Percentiles rank a stretch among this genome's conserved stretches.
phyloP scores from a whole-genome alignment of 2,329 filamentous ascomycete species.

The Paraphoma sp. region DNA sequence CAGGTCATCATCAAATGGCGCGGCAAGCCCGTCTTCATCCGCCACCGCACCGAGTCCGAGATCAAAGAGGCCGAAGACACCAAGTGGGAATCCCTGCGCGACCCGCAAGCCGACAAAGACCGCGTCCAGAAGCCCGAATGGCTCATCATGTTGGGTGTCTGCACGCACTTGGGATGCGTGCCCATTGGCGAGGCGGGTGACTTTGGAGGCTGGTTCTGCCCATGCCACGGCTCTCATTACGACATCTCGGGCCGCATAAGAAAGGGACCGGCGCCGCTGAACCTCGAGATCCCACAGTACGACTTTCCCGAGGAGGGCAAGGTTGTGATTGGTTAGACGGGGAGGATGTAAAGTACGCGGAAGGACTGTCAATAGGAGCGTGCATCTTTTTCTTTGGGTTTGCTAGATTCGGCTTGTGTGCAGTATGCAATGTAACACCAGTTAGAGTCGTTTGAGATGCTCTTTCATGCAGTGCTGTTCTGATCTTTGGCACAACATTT shows the following conservation, averaged over 20 bases:
- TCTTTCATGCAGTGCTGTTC: background rate
- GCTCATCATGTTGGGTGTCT: constrained; percentile 99
- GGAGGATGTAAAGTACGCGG: constrained; percentile 14
- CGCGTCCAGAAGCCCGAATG: constrained; percentile 98
- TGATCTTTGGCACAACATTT: too few species aligned
- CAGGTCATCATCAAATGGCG: constrained; percentile 99
- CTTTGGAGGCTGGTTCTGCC: constrained; percentile 99
- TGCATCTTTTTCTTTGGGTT: constrained; percentile 27
- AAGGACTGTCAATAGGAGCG: constrained; percentile 13
- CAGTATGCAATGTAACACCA: constrained; percentile 46
- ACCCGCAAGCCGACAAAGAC: constrained; percentile 88
- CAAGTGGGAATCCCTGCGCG: constrained; percentile 82
- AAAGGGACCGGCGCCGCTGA: constrained; percentile 95
- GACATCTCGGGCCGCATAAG: constrained; percentile 98
- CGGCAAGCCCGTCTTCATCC: constrained; percentile 99
- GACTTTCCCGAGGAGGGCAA: constrained; percentile 89
- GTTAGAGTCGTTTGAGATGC: constrained; percentile 30
- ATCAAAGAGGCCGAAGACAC: constrained; percentile 93
- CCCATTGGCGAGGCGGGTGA: constrained; percentile 99
- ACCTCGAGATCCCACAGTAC: constrained; percentile 93
- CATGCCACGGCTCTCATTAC: constrained; percentile 99
- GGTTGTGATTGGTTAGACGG: constrained; percentile 85
- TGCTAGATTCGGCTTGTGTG: constrained; percentile 43
- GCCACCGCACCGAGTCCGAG: constrained; percentile 91
- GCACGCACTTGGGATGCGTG: constrained; percentile 98